These are phyloP conservation scores for Areca catechu DNA, from an alignment of 176 grass and related monocot genomes.

Conservation along the genomic window DNA sequence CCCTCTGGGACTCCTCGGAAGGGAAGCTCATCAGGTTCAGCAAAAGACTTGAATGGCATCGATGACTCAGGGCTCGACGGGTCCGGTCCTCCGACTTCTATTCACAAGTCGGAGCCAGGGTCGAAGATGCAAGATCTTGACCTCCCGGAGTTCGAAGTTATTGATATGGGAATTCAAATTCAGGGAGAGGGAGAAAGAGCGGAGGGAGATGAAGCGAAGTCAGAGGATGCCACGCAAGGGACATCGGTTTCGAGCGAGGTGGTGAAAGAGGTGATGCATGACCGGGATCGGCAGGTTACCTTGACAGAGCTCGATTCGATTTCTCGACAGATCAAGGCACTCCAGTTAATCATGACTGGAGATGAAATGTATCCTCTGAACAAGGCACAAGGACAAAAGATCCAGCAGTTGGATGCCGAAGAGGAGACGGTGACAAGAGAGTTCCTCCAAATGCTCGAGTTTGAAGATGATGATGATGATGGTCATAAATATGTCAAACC, in stretches of 20 bases:
- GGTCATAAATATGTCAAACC: slow-evolving; percentile 15
- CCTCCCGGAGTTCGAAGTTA: slow-evolving; percentile 62
- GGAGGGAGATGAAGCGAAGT: slow-evolving; percentile 11
- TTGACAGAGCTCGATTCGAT: slow-evolving; percentile 68
- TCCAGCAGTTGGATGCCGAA: slow-evolving; percentile 33
- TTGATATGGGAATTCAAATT: slow-evolving; percentile 74
- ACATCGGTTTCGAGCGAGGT: slow-evolving; percentile 18
- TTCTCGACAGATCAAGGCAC: slow-evolving; percentile 56
- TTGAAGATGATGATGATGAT: slow-evolving; percentile 16
- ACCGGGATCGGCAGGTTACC: slow-evolving; percentile 41
- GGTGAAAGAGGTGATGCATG: slow-evolving; percentile 66
- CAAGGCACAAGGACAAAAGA: slow-evolving; percentile 3
- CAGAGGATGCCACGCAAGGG: not conserved
- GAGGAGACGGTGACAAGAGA: slow-evolving; percentile 67
- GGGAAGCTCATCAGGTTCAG: slow-evolving; percentile 4
- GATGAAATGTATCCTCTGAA: slow-evolving; percentile 9
- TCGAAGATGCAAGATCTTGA: slow-evolving; percentile 14
- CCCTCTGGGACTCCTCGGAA: slow-evolving; percentile 21
- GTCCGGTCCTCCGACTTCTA: slow-evolving; percentile 5
- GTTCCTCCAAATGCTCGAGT: slow-evolving; percentile 64
- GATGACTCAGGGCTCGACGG: slow-evolving; percentile 23
- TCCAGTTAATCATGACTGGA: slow-evolving; percentile 42
- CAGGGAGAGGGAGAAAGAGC: not conserved
- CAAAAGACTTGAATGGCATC: slow-evolving; percentile 30
- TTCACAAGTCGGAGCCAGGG: slow-evolving; percentile 25